Percentiles rank a stretch among this genome's conserved stretches.
Evolutionary conservation across 2,329 filamentous ascomycete genomes (phyloP).

Genomic region (Ciborinia camelliae): DNA sequence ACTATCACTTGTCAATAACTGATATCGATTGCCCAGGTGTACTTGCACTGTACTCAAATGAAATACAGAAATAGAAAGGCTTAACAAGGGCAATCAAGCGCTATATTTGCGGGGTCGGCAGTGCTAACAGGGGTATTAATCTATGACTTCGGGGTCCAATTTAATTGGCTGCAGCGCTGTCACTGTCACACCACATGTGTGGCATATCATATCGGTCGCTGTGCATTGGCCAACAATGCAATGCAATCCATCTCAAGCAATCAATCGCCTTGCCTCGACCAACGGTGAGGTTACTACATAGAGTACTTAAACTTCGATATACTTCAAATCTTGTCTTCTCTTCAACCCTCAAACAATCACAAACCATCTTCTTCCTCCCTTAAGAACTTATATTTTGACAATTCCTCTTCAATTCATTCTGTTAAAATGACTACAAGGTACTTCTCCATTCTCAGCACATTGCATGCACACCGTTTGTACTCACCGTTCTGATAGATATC

Average conservation of each 20-base stretch:
- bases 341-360: neutral
- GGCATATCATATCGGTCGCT: neutral
- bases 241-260: neutral
- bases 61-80: too few relatives aligned
- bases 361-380: neutral
- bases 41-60: too few relatives aligned
- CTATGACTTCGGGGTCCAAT: neutral
- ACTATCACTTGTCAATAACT: too few relatives aligned
- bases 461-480: constrained; percentile 1
- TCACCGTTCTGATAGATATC: constrained; percentile 53
- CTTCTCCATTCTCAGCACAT: constrained; percentile 1
- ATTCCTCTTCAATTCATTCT: neutral
- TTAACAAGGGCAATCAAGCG: neutral
- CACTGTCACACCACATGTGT: too few relatives aligned
- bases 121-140: neutral
- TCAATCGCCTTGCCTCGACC: neutral
- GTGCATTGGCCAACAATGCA: constrained; percentile 3
- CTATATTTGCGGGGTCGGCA: neutral
- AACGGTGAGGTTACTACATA: too few relatives aligned
- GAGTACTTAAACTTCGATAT: neutral
- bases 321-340: neutral
- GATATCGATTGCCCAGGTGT: too few relatives aligned
- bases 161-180: neutral
- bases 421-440: constrained; percentile 12
- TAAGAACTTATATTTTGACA: neutral